Evolutionary conservation across 495 filamentous ascomycete species (phyloP).

Genomic region (Penicillium antarcticum): DNA sequence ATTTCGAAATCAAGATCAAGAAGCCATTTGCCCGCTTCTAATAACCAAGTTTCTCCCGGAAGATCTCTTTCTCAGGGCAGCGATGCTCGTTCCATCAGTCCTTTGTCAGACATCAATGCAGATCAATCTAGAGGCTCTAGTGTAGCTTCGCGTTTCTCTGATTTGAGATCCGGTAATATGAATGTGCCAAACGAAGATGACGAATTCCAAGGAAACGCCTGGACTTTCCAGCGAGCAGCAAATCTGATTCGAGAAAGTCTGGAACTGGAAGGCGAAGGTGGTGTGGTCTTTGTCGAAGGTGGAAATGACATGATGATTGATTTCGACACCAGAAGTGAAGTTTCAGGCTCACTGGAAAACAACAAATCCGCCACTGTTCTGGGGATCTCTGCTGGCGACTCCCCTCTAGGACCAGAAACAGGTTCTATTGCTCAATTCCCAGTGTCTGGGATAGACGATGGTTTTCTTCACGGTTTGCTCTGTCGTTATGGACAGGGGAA

Average conservation of each 20-base stretch:
- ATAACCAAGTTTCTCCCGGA: neutral
- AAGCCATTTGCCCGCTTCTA: constrained; percentile 12
- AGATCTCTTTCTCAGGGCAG: constrained; percentile 25
- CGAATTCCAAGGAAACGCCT: constrained; percentile 25
- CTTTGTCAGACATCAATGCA: constrained; percentile 18
- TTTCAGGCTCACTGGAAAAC: constrained; percentile 17
- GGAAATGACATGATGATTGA: constrained; percentile 19
- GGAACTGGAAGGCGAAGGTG: constrained; percentile 45
- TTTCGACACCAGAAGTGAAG: constrained; percentile 24
- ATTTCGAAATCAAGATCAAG: constrained; percentile 4
- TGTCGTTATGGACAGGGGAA: constrained; percentile 56
- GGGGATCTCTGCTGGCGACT: constrained; percentile 31
- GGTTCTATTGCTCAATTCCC: constrained; percentile 20
- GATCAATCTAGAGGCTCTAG: constrained; percentile 19
- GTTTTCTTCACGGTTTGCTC: constrained; percentile 49
- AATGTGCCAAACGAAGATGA: constrained; percentile 18
- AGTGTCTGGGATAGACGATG: constrained; percentile 27
- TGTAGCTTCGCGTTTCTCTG: constrained; percentile 17
- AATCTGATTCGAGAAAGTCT: constrained; percentile 55
- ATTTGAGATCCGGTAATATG: constrained; percentile 22
- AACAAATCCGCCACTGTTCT: constrained; percentile 25
- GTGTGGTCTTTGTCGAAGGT: constrained; percentile 49
- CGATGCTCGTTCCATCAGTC: constrained; percentile 22
- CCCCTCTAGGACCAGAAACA: constrained; percentile 22
- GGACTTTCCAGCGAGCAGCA: constrained; percentile 52